These are phyloP conservation scores for Akanthomyces uredinophilus DNA, from an alignment of 2,329 filamentous ascomycete genomes.

Conservation along the genomic window DNA sequence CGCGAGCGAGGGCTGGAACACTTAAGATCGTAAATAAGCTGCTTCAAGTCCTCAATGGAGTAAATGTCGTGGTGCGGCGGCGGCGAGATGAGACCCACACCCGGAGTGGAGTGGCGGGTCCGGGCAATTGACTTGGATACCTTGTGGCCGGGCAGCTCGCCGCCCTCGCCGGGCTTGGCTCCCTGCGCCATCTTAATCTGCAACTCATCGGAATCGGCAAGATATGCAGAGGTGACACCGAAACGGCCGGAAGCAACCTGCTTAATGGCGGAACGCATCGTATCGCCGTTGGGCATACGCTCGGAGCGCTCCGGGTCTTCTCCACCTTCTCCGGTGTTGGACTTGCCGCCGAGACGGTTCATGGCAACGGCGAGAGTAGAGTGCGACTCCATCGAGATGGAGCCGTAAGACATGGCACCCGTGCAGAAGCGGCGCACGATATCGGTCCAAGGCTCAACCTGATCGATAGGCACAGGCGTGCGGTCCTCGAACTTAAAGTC, in stretches of 20 bases:
- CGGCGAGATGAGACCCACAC: slow-evolving; percentile 92
- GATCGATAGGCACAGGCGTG: slow-evolving; percentile 82
- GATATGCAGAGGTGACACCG: slow-evolving; percentile 90
- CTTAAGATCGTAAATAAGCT: slow-evolving; percentile 96
- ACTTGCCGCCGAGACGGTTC: slow-evolving; percentile 95
- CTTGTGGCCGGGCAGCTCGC: slow-evolving; percentile 95
- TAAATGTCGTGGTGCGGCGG: slow-evolving; percentile 98
- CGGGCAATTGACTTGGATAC: slow-evolving; percentile 90
- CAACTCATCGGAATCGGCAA: slow-evolving; percentile 90
- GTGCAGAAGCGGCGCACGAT: slow-evolving; percentile 96
- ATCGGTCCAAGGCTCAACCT: slow-evolving; percentile 97
- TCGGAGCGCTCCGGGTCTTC: slow-evolving; percentile 90
- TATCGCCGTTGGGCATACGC: slow-evolving; percentile 84
- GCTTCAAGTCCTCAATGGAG: slow-evolving; percentile 96
- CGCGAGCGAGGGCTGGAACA: slow-evolving; percentile 89
- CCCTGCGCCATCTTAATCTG: slow-evolving; percentile 99
- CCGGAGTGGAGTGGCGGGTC: slow-evolving; percentile 91
- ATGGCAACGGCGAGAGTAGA: slow-evolving; percentile 93
- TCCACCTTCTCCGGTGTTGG: slow-evolving; percentile 95
- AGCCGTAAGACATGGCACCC: slow-evolving; percentile 97
- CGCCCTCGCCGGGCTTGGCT: slow-evolving; percentile 95
- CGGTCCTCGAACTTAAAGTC: slow-evolving; percentile 94
- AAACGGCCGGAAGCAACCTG: slow-evolving; percentile 95
- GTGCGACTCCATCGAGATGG: slow-evolving; percentile 97
- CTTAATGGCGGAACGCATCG: slow-evolving; percentile 96